Percentiles rank a stretch among this genome's conserved stretches.
Conservation (phyloP, 2,329 filamentous ascomycete species). For the Ceratocystiopsis sp. region DNA sequence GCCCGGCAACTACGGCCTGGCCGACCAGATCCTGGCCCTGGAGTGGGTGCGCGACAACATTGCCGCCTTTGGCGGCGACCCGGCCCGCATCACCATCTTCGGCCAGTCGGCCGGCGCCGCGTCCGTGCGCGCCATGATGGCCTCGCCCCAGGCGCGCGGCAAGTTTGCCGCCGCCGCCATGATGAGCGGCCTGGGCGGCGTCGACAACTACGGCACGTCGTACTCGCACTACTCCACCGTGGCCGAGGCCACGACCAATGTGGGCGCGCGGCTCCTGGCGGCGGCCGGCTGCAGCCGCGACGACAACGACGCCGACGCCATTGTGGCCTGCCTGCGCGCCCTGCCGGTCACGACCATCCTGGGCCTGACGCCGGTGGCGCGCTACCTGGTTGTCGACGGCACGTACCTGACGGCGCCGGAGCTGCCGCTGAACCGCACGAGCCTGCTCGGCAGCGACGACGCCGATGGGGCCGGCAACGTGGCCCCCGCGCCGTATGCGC, state of each 20-base stretch:
- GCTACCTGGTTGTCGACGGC: conserved; percentile 41
- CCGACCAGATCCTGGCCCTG: conserved; percentile 30
- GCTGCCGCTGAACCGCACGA: conserved; percentile 23
- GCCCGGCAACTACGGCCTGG: conserved; percentile 31
- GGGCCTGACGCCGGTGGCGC: conserved; percentile 22
- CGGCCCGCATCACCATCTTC: conserved; percentile 36
- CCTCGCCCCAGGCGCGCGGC: conserved; percentile 26
- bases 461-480: background rate
- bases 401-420: conserved; percentile 31
- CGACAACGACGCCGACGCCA: conserved; percentile 2
- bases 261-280: conserved; percentile 31
- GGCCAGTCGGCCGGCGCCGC: conserved; percentile 36
- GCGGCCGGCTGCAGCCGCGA: conserved; percentile 31
- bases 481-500: conserved; percentile 28
- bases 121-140: conserved; percentile 32
- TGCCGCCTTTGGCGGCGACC: conserved; percentile 37
- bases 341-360: conserved; percentile 25
- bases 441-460: background rate
- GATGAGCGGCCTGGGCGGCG: conserved; percentile 23
- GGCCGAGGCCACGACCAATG: conserved; percentile 25
- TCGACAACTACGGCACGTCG: conserved; percentile 36
- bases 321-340: conserved; percentile 33
- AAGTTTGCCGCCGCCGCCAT: conserved; percentile 31
- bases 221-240: conserved; percentile 44
- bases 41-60: conserved; percentile 35